These are phyloP conservation scores for Cynara cardunculus DNA, from an alignment of 129 eudicot genomes.

Conservation along the genomic window DNA sequence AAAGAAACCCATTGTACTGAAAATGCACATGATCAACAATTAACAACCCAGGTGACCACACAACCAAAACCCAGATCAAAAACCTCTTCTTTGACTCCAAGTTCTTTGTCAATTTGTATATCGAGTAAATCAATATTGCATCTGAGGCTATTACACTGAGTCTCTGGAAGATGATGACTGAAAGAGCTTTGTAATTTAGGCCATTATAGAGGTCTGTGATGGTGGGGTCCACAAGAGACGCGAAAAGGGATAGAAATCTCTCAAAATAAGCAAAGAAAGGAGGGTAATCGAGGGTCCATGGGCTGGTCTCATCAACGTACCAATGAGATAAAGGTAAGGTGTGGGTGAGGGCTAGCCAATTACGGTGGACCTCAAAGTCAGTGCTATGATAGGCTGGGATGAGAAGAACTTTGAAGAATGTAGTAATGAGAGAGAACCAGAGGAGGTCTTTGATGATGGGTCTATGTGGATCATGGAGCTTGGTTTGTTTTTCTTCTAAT, in stretches of 20 bases:
- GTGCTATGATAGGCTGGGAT: conserved; percentile 92
- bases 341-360: conserved; percentile 67
- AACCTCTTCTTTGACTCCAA: conserved; percentile 29
- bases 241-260: conserved; percentile 45
- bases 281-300: conserved; percentile 79
- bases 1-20: conserved; percentile 89
- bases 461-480: conserved; percentile 9
- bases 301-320: conserved; percentile 61
- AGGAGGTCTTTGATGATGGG: conserved; percentile 32
- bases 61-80: conserved; percentile 71
- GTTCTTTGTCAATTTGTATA: conserved; percentile 40
- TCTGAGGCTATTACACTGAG: conserved; percentile 59
- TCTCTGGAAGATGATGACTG: conserved; percentile 61
- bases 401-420: conserved; percentile 60
- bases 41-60: conserved; percentile 79
- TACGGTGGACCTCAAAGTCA: conserved; percentile 77
- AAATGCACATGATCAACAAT: conserved; percentile 92
- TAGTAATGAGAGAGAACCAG: conserved; percentile 52
- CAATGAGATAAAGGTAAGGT: conserved; percentile 56
- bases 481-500: conserved; percentile 14
- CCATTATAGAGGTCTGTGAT: conserved; percentile 59
- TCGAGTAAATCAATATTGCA: conserved; percentile 34
- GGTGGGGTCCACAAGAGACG: conserved; percentile 52
- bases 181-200: conserved; percentile 47
- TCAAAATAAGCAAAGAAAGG: conserved; percentile 74